A percentile compares a stretch with the other conserved stretches of the same genome.
These are phyloP conservation scores for Cyclotella choctawhatcheeana DNA, from an alignment of 108 stramenopile species.

Conservation along the genomic window DNA sequence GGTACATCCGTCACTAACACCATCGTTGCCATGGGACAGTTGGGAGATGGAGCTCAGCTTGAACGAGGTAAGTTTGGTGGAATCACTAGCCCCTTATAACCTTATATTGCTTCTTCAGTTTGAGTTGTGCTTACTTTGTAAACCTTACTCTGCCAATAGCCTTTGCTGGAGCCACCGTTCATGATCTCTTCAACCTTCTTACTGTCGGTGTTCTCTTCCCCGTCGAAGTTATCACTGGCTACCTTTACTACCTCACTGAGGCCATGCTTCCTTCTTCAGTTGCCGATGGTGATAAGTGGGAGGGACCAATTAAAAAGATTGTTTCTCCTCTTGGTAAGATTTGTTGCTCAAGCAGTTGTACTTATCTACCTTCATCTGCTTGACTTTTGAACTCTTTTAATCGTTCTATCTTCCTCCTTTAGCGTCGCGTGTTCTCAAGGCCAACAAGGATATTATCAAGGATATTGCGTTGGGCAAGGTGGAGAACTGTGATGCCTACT, in stretches of 20 bases:
- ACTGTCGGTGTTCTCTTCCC: constrained; percentile 84
- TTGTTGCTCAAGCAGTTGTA: too few relatives aligned
- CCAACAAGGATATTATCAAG: constrained; percentile 82
- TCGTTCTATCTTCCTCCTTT: too few relatives aligned
- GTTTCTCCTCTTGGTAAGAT: constrained; percentile 73
- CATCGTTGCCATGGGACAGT: constrained; percentile 87
- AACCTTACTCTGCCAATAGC: too few relatives aligned
- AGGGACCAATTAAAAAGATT: constrained; percentile 80
- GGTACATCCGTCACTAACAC: constrained; percentile 88
- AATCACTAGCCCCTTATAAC: too few relatives aligned
- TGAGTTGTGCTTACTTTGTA: too few relatives aligned
- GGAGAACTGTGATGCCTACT: constrained; percentile 60
- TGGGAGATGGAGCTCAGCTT: constrained; percentile 85
- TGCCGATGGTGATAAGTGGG: constrained; percentile 68
- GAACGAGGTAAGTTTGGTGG: too few relatives aligned
- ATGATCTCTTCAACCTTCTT: constrained; percentile 92
- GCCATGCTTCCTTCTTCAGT: constrained; percentile 64
- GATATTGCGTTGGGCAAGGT: constrained; percentile 62
- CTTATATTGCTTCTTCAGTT: too few relatives aligned
- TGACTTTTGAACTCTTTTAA: too few relatives aligned
- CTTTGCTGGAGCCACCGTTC: constrained; percentile 91
- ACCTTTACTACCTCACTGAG: constrained; percentile 62
- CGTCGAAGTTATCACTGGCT: constrained; percentile 68
- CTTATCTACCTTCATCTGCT: too few relatives aligned
- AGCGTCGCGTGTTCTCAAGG: constrained; percentile 71